A percentile compares a stretch with the other conserved stretches of the same genome.
Evolutionary conservation across 164 flowering plant genomes (phyloP).

Genomic region (Piper longum): DNA sequence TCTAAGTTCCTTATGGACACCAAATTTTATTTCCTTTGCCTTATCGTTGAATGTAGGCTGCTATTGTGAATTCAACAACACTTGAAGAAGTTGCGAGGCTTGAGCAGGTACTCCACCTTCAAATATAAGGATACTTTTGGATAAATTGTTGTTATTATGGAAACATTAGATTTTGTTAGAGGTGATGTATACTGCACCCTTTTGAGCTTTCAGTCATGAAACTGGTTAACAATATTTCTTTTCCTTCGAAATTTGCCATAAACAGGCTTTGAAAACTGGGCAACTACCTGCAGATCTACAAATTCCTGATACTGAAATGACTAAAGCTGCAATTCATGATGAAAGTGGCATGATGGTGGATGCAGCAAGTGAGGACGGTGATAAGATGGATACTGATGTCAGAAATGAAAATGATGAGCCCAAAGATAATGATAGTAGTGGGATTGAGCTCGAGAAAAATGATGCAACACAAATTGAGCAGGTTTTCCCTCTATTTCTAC

Average conservation of each 20-base stretch:
- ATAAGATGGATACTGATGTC: constrained; percentile 28
- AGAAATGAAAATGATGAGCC: constrained; percentile 17
- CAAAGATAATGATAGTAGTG: constrained; percentile 8
- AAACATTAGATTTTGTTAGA: background rate
- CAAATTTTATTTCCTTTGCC: background rate
- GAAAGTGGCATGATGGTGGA: background rate
- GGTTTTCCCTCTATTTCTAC: constrained; percentile 2
- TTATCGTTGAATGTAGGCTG: constrained; percentile 53
- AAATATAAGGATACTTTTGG: background rate
- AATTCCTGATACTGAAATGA: constrained; percentile 19
- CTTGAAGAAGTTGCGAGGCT: constrained; percentile 97
- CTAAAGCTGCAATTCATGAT: constrained; percentile 1
- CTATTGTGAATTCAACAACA: constrained; percentile 92
- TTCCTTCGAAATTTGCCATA: background rate
- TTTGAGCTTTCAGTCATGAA: background rate
- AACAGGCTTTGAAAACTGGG: constrained; percentile 67
- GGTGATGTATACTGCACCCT: background rate
- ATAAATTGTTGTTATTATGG: background rate
- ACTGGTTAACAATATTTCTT: background rate
- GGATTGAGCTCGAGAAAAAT: constrained; percentile 16
- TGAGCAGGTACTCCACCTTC: constrained; percentile 49
- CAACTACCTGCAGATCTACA: constrained; percentile 67
- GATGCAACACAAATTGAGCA: constrained; percentile 26
- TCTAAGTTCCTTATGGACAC: too few species aligned
- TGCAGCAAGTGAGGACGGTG: constrained; percentile 9